Percentiles rank a stretch among this genome's conserved stretches.
These are phyloP conservation scores for Physcomitrium patens DNA, from an alignment of 225 moss, liverwort and hornwort genomes.

Conservation along the genomic window DNA sequence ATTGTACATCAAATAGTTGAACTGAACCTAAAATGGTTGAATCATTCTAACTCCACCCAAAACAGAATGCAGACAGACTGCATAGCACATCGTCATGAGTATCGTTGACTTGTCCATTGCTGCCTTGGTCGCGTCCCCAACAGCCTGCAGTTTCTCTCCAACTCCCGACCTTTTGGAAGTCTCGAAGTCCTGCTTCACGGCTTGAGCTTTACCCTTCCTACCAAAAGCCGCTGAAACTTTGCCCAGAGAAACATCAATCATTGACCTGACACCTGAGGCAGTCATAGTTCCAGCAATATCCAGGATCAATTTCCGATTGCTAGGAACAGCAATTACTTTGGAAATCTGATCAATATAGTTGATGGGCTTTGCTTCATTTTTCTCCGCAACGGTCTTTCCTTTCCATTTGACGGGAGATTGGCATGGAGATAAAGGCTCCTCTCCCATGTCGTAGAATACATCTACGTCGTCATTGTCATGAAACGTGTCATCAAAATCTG, in stretches of 20 bases:
- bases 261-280: slow-evolving; percentile 79
- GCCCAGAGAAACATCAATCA: slow-evolving; percentile 68
- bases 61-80: slow-evolving; percentile 86
- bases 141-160: slow-evolving; percentile 67
- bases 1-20: slow-evolving; percentile 26
- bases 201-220: slow-evolving; percentile 46
- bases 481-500: slow-evolving; percentile 27
- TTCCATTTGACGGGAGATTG: slow-evolving; percentile 38
- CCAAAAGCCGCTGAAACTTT: slow-evolving; percentile 62
- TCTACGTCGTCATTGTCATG: slow-evolving; percentile 44
- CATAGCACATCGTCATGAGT: slow-evolving; percentile 86
- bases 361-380: slow-evolving; percentile 30
- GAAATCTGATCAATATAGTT: slow-evolving; percentile 75
- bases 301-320: slow-evolving; percentile 89
- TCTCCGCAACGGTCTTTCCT: slow-evolving; percentile 45
- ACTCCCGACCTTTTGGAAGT: slow-evolving; percentile 47
- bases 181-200: slow-evolving; percentile 29
- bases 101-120: slow-evolving; percentile 80
- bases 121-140: slow-evolving; percentile 77
- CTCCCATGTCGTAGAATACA: slow-evolving; percentile 48
- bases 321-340: slow-evolving; percentile 81
- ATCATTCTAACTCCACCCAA: slow-evolving; percentile 66
- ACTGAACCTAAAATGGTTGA: slow-evolving; percentile 44
- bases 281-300: slow-evolving; percentile 88
- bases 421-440: slow-evolving; percentile 39